A percentile compares a stretch with the other conserved stretches of the same genome.
Conservation (phyloP, 805 yeast species). For the Candida jianshihensis region DNA sequence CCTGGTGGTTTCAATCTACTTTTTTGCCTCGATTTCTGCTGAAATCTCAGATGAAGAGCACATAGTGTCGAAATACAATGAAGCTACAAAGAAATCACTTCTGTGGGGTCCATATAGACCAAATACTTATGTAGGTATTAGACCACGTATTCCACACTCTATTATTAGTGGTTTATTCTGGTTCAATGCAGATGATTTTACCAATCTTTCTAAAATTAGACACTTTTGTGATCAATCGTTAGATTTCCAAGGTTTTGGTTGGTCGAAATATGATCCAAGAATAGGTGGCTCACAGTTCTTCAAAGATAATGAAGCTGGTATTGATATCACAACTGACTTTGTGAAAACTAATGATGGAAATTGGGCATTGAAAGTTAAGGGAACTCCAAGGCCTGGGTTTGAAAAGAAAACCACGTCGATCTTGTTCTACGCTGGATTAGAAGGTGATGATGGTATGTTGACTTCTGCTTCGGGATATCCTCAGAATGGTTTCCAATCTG, state of each 20-base stretch:
- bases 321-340: slow-evolving; percentile 63
- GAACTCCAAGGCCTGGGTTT: slow-evolving; percentile 49
- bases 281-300: slow-evolving; percentile 78
- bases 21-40: too few relatives aligned
- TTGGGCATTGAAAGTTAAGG: slow-evolving; percentile 75
- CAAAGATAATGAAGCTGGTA: slow-evolving; percentile 54
- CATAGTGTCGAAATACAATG: slow-evolving; percentile 19
- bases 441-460: slow-evolving; percentile 46
- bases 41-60: background rate
- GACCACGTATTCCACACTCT: slow-evolving; percentile 75
- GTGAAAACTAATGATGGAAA: slow-evolving; percentile 66
- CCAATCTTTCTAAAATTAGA: slow-evolving; percentile 50
- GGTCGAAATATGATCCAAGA: slow-evolving; percentile 86
- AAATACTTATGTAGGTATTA: slow-evolving; percentile 75
- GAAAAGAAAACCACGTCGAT: slow-evolving; percentile 51
- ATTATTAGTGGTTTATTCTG: slow-evolving; percentile 80
- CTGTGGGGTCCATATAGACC: slow-evolving; percentile 94
- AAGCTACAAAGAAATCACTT: slow-evolving; percentile 42
- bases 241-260: slow-evolving; percentile 66
- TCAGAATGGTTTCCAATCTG: slow-evolving; percentile 21
- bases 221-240: slow-evolving; percentile 74
- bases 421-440: slow-evolving; percentile 74
- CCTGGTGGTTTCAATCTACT: too few relatives aligned
- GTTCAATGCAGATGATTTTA: slow-evolving; percentile 60
- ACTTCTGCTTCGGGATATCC: slow-evolving; percentile 30